Evolutionary conservation across 345 rosid species (phyloP), one percentile per base, ranked within the genome.

Genomic region (Eutrema yunnanense): DNA sequence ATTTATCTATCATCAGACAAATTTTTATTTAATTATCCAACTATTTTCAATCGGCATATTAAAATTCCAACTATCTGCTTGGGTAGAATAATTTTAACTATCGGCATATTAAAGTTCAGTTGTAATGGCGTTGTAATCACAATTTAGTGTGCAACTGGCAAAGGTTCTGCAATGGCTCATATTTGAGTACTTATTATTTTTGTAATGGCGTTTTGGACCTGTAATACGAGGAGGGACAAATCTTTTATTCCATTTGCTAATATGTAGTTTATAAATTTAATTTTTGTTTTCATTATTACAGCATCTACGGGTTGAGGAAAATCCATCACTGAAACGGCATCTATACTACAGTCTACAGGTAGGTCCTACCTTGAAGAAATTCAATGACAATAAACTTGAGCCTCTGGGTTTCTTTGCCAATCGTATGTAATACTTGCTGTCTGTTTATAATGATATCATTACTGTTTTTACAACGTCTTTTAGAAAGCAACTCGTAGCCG

Each of bases 291-390:
- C 19, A 14, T 34, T 54, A 51, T 51, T 32, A 75, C 82, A 94
- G 97, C 98, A 94, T 89, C 83, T 94, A 67, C 92, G 98, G 65
- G 86, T 94, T 65, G 98, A 94, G 84, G 98, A 94, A 85, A 94
- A 94, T 82, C 97, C 97, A 60, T 76, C 91, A 77, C 91, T 91
- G 73, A 89, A 88, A 97, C 97, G 22, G 98, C 97, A 69, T 81
- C 89, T 61, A 87, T 91, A 72, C 72, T 94, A 84, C 97, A 91
- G 80, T 90, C 72, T 94, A 84, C 97, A 91, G 80, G 90, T 91
- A 79, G 98, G 98, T 81, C 88, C 92, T 19, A 19, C 22, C 22
- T 19, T 19, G 22, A 19, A 19, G 22, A 19, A 19, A 19, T 19
- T 19, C 22, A 19, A 19, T 19, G 22, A 19, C 26, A 22, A 22